These are phyloP conservation scores for Mycena filopes DNA, from an alignment of 768 basidiomycete species.

Conservation along the genomic window DNA sequence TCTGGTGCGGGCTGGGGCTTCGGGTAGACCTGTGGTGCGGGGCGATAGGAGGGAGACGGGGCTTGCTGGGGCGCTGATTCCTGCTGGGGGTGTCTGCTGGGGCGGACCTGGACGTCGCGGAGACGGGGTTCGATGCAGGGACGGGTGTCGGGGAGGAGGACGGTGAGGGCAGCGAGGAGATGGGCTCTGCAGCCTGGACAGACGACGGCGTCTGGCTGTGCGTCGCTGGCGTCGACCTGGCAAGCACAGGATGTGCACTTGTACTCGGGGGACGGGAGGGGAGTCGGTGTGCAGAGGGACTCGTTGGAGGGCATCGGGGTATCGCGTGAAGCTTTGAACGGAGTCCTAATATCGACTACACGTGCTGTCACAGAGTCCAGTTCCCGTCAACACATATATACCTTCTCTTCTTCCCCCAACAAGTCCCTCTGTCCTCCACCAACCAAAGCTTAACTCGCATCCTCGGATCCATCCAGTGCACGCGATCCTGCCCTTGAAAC, in stretches of 20 bases:
- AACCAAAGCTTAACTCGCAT: too few relatives aligned
- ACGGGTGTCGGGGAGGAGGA: constrained; percentile 23
- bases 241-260: constrained; percentile 60
- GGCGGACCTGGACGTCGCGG: too few relatives aligned
- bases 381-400: too few relatives aligned
- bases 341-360: too few relatives aligned
- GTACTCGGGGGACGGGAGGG: constrained; percentile 34
- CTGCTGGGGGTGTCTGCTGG: too few relatives aligned
- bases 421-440: neutral
- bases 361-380: too few relatives aligned
- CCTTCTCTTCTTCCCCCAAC: constrained; percentile 3
- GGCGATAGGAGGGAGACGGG: constrained; percentile 31
- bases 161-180: constrained; percentile 40
- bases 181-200: constrained; percentile 61
- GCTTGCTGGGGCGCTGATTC: neutral
- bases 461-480: too few relatives aligned
- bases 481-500: too few relatives aligned
- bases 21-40: constrained; percentile 14
- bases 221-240: constrained; percentile 47
- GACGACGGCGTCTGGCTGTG: constrained; percentile 49
- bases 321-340: constrained; percentile 1
- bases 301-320: constrained; percentile 60
- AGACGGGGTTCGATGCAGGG: constrained; percentile 13
- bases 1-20: constrained; percentile 22
- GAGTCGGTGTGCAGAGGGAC: too few relatives aligned